Conservation (phyloP, 805 yeast genomes). For the Candida hungchunana region DNA sequence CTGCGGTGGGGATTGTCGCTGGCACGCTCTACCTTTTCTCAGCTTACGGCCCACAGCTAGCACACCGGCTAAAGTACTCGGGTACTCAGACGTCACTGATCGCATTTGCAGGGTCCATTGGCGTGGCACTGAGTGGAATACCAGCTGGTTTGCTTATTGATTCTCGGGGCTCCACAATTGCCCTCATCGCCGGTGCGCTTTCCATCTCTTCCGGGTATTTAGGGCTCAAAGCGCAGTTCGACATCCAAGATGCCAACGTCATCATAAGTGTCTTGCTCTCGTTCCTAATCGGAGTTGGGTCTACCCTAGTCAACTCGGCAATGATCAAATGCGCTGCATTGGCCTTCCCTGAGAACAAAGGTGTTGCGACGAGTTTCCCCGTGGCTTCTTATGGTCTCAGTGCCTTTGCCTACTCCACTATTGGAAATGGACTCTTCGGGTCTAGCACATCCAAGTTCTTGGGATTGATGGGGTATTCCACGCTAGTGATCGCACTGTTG, state of each 20-base stretch:
- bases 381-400: conserved; percentile 71
- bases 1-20: conserved; percentile 47
- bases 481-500: conserved; percentile 37
- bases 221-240: conserved; percentile 50
- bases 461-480: conserved; percentile 40
- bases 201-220: conserved; percentile 51
- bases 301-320: conserved; percentile 60
- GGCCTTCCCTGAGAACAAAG: conserved; percentile 60
- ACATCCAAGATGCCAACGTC: conserved; percentile 34
- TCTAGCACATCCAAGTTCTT: conserved; percentile 50
- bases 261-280: conserved; percentile 42
- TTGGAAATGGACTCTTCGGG: conserved; percentile 49
- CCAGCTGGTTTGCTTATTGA: conserved; percentile 65
- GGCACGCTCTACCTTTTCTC: conserved; percentile 76
- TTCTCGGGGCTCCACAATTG: conserved; percentile 49
- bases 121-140: conserved; percentile 62
- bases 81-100: conserved; percentile 61
- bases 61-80: conserved; percentile 48
- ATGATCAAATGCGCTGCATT: conserved; percentile 72
- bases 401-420: conserved; percentile 60
- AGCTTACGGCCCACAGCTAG: conserved; percentile 76
- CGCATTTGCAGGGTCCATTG: conserved; percentile 66
- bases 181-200: conserved; percentile 48
- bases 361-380: conserved; percentile 73
- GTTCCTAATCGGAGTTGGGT: conserved; percentile 60